Base-by-base conservation (phyloP, 805 yeast species). In the Millerozyma miso region DNA sequence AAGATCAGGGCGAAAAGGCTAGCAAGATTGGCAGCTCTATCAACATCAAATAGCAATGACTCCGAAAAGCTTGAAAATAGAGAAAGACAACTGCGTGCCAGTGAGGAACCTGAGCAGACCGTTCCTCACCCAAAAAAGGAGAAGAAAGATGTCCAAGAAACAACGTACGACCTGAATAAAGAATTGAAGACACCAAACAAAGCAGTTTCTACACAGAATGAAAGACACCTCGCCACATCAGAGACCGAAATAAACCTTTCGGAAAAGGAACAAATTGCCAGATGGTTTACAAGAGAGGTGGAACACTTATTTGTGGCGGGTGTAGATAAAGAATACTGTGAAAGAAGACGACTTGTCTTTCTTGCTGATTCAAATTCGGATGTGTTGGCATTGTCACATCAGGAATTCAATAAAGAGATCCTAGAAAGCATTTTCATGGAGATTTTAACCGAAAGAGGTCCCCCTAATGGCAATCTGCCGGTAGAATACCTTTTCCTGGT, bases 361-460 rank as follows among this genome's bases (percentile, higher is more conserved):
- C 33, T 33, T 17, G 45, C 19, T 31, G 19, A 3, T 4, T 45
- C 62, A 35, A 48, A 55, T 5, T 47, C 52, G 12, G 69, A 65
- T n/a, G 38, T 56, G 10, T 10, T 7, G 10, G 29, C 29, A 23
- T 23, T 23, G 29, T 10, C 10, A 10, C 29, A 23, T 23, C 29
- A 23, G 29, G 10, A 23, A 10, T 52, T 74, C 3, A 44, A 51
- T 6, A 51, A 52, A 10, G 69, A 66, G 29, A 54, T 59, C 17
- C 55, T 79, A 29, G 88, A 82, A 48, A 63, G 73, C 5, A 63
- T 74, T 2, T 72, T 80, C 42, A 69, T 81, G 58, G 85, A 81
- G 46, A 56, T 77, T 16, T 59, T 82, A 36, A 71, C 82, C 1
- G 85, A 80, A 43, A 52, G 60, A 31, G 87, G 86, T 1, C 65